Conservation (phyloP, 192 early-diverging fungal species). For the Thoreauomyces humboldtii region DNA sequence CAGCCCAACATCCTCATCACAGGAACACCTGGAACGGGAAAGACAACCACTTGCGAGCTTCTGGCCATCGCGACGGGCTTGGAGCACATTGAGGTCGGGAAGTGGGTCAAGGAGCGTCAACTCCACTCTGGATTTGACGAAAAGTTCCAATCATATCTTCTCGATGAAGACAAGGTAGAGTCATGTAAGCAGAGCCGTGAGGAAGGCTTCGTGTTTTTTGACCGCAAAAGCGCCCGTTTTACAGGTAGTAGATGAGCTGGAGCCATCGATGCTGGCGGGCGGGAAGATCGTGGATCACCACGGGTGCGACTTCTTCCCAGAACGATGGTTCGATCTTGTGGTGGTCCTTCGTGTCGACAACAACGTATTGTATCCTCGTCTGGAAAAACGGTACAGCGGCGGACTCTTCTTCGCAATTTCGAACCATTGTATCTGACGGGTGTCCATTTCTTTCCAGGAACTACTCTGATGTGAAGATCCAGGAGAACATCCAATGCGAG, state of each 20-base stretch:
- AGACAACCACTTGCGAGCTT: constrained; percentile 68
- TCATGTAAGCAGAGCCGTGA: too few species aligned
- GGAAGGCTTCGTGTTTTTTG: too few species aligned
- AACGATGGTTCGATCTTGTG: constrained; percentile 97
- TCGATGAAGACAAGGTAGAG: constrained; percentile 76
- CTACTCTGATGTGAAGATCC: constrained; percentile 79
- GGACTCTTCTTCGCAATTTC: not conserved
- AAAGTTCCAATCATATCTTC: constrained; percentile 81
- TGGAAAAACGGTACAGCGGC: constrained; percentile 50
- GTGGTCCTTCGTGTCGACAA: constrained; percentile 85
- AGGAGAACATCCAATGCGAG: constrained; percentile 94
- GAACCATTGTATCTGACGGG: not conserved
- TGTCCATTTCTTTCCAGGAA: constrained; percentile 48
- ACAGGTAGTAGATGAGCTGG: constrained; percentile 88
- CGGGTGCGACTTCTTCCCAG: constrained; percentile 93
- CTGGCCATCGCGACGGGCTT: constrained; percentile 71
- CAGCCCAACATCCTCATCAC: constrained; percentile 46
- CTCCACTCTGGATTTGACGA: constrained; percentile 84
- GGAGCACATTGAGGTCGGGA: constrained; percentile 80
- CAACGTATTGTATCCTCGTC: constrained; percentile 71
- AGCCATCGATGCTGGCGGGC: constrained; percentile 72
- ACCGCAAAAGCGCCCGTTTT: too few species aligned
- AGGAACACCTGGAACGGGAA: constrained; percentile 48
- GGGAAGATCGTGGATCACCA: constrained; percentile 93
- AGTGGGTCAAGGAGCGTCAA: constrained; percentile 79